A percentile compares a stretch with the other conserved stretches of the same genome.
Conservation (phyloP, 2,329 filamentous ascomycete genomes). For the Paraphoma sp. region DNA sequence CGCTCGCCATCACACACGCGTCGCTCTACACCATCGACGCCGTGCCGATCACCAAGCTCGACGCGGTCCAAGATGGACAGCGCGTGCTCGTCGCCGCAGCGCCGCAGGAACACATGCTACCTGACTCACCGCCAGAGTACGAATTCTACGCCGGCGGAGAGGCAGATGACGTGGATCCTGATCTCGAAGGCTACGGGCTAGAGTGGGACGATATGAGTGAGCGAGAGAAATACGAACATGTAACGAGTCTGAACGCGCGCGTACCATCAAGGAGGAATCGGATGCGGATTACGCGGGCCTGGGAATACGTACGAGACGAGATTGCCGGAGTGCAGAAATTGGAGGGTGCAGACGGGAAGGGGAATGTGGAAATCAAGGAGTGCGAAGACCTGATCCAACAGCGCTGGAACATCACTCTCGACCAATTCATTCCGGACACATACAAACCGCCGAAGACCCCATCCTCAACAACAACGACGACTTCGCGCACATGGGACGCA, state of each 20-base stretch:
- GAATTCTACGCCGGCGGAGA: constrained; percentile 14
- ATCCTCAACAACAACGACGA: neutral
- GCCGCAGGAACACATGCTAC: constrained; percentile 7
- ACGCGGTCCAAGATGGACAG: constrained; percentile 14
- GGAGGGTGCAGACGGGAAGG: neutral
- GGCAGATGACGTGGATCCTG: constrained; percentile 7
- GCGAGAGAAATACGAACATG: constrained; percentile 13
- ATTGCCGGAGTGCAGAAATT: neutral
- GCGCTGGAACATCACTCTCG: constrained; percentile 6
- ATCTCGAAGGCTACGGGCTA: constrained; percentile 4
- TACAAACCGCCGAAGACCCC: neutral
- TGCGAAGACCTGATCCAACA: constrained; percentile 4
- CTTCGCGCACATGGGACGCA: neutral
- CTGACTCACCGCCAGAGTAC: constrained; percentile 10
- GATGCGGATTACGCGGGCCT: constrained; percentile 14
- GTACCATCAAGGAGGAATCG: constrained; percentile 12
- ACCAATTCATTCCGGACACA: constrained; percentile 3
- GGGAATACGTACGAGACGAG: constrained; percentile 5
- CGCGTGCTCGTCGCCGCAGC: constrained; percentile 13
- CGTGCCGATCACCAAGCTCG: constrained; percentile 9
- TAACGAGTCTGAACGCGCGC: constrained; percentile 6
- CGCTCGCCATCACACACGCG: constrained; percentile 12
- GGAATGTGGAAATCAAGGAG: neutral
- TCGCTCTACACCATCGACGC: constrained; percentile 15
- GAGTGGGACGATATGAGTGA: constrained; percentile 15